Evolutionary conservation across 176 grass and related monocot species (phyloP).

Genomic region (Rhynchospora pubera): DNA sequence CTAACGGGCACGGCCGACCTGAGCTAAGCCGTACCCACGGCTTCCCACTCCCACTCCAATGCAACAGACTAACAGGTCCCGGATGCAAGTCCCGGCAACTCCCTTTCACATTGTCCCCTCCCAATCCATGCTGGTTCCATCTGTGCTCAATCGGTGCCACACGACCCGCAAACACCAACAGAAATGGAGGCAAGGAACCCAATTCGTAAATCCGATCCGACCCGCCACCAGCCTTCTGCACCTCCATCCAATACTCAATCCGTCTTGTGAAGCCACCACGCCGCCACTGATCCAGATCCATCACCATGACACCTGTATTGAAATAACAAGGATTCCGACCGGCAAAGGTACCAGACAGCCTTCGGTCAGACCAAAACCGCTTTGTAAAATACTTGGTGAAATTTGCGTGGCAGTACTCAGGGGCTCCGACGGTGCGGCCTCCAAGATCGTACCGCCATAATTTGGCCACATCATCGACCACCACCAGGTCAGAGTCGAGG

Average conservation of each 20-base stretch:
- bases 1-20: constrained; percentile 71
- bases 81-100: constrained; percentile 89
- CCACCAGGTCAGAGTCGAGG: constrained; percentile 85
- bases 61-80: constrained; percentile 82
- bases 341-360: constrained; percentile 42
- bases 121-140: constrained; percentile 96
- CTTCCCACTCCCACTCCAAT: constrained; percentile 93
- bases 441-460: constrained; percentile 74
- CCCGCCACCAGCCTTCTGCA: constrained; percentile 45
- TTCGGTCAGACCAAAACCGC: constrained; percentile 63
- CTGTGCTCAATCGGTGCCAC: constrained; percentile 90
- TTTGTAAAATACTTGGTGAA: constrained; percentile 90
- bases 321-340: constrained; percentile 74
- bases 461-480: constrained; percentile 90
- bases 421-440: constrained; percentile 61
- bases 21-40: constrained; percentile 70
- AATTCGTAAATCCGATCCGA: constrained; percentile 77
- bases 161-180: constrained; percentile 83
- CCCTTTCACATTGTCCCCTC: constrained; percentile 77
- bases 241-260: constrained; percentile 95
- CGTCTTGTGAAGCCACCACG: constrained; percentile 40
- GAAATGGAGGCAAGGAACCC: constrained; percentile 79
- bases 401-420: constrained; percentile 94
- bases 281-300: constrained; percentile 67
- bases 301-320: constrained; percentile 88